Evolutionary conservation across 495 filamentous ascomycete species (phyloP), one percentile per base, ranked within the genome.

Genomic region (Annulohypoxylon bovei): DNA sequence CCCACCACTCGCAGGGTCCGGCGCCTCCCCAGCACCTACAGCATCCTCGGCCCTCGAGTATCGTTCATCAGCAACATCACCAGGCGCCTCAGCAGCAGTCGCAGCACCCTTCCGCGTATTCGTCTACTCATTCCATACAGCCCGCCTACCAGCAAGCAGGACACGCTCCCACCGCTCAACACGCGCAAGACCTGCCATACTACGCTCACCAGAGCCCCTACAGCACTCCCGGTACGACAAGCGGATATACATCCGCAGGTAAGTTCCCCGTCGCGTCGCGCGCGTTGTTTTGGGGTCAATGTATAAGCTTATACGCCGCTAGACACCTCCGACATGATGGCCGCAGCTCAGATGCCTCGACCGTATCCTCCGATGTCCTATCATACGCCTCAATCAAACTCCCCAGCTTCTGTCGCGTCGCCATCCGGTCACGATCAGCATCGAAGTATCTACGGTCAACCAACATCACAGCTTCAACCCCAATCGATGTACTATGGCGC

Each of bases 301-400:
- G 40, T 35, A 46, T 52, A 50, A 56, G 54, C 80, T 82, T 33
- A 82, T 76, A 59, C 57, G 62, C 59, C 22, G 32, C 59, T 76
- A 97, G 92, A 94, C 77, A 91, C 88, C 53, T 87, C 91, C 80
- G 94, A 98, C 68, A 90, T 94, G 82, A 98, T 98, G 95, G 94
- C 95, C 65, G 88, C 94, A 56, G 89, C 94, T 68, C 91, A 92
- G 75, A 95, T 97, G 89, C 91, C 91, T 77, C 87, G 89, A 76
- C 86, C 89, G 60, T 98, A 94, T 68, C 95, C 94, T 23, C 93
- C 94, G 27, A 97, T 97, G 67, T 82, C 81, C 5, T 97, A 99
- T 75, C 93, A 97, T 75, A 97, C 95, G 2, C 94, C 95, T 14
- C 93, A 97, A 82, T 97, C 94, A 25, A 96, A 93, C 79, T 97